Percentiles rank a stretch among this genome's conserved stretches.
Conservation (phyloP, 345 rosid species). For the Gossypium rotundifolium region DNA sequence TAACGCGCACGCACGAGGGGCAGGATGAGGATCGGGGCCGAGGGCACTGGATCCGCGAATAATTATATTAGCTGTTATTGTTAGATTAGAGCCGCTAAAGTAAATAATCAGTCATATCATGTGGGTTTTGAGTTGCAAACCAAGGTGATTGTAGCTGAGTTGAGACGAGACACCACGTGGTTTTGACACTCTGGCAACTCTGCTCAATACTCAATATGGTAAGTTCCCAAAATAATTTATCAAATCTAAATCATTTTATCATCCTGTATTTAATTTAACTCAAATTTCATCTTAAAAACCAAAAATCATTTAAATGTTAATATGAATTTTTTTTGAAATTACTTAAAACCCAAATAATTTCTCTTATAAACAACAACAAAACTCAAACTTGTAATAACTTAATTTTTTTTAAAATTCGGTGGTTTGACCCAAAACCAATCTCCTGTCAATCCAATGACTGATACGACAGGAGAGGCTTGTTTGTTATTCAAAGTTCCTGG, state of each 20-base stretch:
- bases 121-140: constrained; percentile 9
- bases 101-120: background rate
- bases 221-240: no score
- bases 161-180: constrained; percentile 21
- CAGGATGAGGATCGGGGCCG: background rate
- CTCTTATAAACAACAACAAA: no score
- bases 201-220: background rate
- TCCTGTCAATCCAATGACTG: background rate
- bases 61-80: constrained; percentile 13
- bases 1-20: constrained; percentile 24
- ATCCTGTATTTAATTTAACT: no score
- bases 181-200: constrained; percentile 17
- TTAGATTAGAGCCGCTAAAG: background rate
- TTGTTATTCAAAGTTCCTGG: background rate
- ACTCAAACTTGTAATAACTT: no score
- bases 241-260: no score
- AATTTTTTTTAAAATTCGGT: no score
- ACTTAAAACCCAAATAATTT: no score
- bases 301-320: no score
- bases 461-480: background rate
- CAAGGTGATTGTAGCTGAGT: constrained; percentile 5
- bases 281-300: no score
- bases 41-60: constrained; percentile 23
- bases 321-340: no score
- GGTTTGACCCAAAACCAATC: no score